phyloP scores from a whole-genome alignment of 495 filamentous ascomycete genomes.

The Coniosporium apollinis region DNA sequence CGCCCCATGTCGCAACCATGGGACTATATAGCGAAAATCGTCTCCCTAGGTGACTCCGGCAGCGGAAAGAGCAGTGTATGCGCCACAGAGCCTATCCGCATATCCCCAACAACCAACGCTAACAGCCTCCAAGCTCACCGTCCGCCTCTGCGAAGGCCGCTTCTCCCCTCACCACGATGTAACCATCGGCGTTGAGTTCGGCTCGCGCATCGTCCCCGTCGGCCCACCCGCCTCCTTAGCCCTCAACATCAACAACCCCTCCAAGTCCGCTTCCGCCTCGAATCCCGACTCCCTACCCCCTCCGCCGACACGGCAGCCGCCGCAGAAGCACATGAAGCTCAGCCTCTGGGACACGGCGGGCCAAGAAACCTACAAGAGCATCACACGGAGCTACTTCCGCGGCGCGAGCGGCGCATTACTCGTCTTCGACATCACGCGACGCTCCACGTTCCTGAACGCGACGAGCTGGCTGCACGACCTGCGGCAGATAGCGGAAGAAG shows the following conservation, averaged over 20 bases:
- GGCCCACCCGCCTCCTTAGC: slow-evolving; percentile 51
- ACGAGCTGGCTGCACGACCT: slow-evolving; percentile 87
- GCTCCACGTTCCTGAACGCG: slow-evolving; percentile 67
- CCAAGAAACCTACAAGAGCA: slow-evolving; percentile 91
- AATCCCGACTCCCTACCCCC: slow-evolving; percentile 5
- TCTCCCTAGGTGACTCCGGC: slow-evolving; percentile 89
- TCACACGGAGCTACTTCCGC: slow-evolving; percentile 89
- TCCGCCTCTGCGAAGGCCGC: slow-evolving; percentile 92
- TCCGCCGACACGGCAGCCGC: slow-evolving; percentile 26
- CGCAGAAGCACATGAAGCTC: slow-evolving; percentile 40
- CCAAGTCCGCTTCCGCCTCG: slow-evolving; percentile 20
- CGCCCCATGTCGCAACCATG: slow-evolving; percentile 43
- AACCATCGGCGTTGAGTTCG: slow-evolving; percentile 96
- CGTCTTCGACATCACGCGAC: slow-evolving; percentile 85
- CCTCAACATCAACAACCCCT: slow-evolving; percentile 28
- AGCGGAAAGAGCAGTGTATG: slow-evolving; percentile 72
- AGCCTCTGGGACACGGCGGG: slow-evolving; percentile 93
- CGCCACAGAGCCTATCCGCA: background rate
- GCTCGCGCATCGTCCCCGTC: slow-evolving; percentile 81
- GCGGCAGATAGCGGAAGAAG: slow-evolving; percentile 78
- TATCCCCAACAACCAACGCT: slow-evolving; percentile 2
- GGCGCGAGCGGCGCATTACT: slow-evolving; percentile 82
- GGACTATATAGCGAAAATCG: slow-evolving; percentile 98
- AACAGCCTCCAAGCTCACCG: slow-evolving; percentile 46
- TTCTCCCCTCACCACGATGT: slow-evolving; percentile 89